Conservation (phyloP, 345 rosid genomes). For the Noccaea caerulescens region DNA sequence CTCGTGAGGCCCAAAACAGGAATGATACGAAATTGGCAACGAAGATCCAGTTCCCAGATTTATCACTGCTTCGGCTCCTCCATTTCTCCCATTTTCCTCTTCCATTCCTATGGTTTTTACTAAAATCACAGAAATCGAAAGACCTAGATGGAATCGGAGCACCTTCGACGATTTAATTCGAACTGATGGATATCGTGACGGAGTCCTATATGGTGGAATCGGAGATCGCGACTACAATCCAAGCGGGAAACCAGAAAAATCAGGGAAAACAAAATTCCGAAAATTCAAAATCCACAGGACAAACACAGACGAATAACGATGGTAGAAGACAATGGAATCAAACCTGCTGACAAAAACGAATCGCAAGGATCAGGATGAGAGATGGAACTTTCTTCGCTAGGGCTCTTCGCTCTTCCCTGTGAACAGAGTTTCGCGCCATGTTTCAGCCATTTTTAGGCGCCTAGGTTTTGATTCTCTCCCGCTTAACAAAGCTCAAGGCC, state of each 20-base stretch:
- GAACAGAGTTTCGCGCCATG: constrained; percentile 28
- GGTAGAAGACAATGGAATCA: background rate
- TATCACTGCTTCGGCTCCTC: constrained; percentile 68
- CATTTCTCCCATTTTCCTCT: constrained; percentile 27
- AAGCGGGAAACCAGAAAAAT: constrained; percentile 5
- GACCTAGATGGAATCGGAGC: too few relatives aligned
- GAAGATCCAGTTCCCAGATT: constrained; percentile 58
- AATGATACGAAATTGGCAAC: constrained; percentile 65
- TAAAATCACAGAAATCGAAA: background rate
- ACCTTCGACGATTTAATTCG: background rate
- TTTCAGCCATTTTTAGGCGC: constrained; percentile 21
- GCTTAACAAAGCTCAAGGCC: constrained; percentile 10
- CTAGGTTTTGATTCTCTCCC: background rate
- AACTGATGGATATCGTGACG: background rate
- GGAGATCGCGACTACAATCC: background rate
- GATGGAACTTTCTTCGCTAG: constrained; percentile 15
- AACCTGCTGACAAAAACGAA: constrained; percentile 5
- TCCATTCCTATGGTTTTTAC: constrained; percentile 36
- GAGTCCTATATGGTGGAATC: background rate
- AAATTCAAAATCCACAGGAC: background rate
- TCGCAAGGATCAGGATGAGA: constrained; percentile 11
- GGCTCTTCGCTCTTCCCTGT: background rate
- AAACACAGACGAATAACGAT: background rate
- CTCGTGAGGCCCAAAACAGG: constrained; percentile 67
- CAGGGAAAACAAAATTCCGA: too few relatives aligned